Base-by-base conservation (phyloP, 2,329 filamentous ascomycete species). In the Triangularia setosa region DNA sequence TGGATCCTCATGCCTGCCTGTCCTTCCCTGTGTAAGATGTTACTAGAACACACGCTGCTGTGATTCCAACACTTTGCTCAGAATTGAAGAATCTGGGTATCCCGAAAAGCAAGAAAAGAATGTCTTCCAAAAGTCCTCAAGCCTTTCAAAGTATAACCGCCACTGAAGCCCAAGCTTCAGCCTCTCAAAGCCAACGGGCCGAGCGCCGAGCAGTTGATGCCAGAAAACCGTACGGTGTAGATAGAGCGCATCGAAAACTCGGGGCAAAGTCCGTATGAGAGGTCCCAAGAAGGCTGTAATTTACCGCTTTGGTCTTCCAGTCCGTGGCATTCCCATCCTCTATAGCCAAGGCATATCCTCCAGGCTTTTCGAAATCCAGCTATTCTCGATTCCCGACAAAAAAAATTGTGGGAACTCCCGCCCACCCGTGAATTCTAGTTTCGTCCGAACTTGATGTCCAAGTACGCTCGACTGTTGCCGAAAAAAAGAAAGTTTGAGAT, bases 1-100 rank as follows among this genome's bases (percentile, higher is more conserved):
- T 14, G n/a, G 23, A 64, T 4, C 11, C 60, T 30, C 67, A 69
- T 67, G 57, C 3, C 61, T 21, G 40, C 3, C 16, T 21, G 12
- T 1, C 16, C 14, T 16, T 48, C 21, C 4, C 7, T 21, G 40
- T 48, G 18, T 40, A 14, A 48, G n/a, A 11, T 48, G 3, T 18
- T 14, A 2, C 40, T 8, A 48, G 18, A 21, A 2, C 40, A 48
- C 21, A 7, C 11, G 16, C 6, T 3, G 21, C 2, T 48, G 40
- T 48, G 40, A 48, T 9, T 48, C 40, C 40, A 48, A 9, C 18
- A 21, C 27, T n/a, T 40, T 40, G 16, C n/a, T 9, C 4, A 21
- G n/a, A 48, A 9, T 21, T 48, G 35, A n/a, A n/a, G n/a, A 40
- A 40, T n/a, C 1, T 40, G 35, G 8, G 40, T 27, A 58, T 8